Percentiles rank a stretch among this genome's conserved stretches.
phyloP scores from a whole-genome alignment of 805 yeast species.

The Yarrowia sp. region DNA sequence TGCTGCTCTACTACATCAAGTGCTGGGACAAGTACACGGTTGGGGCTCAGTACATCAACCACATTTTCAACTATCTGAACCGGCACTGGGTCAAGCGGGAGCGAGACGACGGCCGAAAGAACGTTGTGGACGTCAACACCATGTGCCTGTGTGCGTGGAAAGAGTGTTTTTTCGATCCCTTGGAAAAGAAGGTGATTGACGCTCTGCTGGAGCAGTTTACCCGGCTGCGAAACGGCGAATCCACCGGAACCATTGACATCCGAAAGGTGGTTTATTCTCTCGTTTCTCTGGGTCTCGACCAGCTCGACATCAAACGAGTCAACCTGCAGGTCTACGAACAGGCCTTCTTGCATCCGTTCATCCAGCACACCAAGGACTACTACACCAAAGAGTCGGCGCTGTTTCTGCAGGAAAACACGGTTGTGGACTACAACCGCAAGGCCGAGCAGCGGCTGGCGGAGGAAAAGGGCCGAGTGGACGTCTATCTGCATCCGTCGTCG shows the following conservation, averaged over 20 bases:
- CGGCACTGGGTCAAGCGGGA: slow-evolving; percentile 97
- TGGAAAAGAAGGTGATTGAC: slow-evolving; percentile 55
- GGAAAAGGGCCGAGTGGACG: slow-evolving; percentile 73
- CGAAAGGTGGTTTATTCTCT: slow-evolving; percentile 78
- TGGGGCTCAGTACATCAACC: slow-evolving; percentile 88
- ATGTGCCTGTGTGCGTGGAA: slow-evolving; percentile 87
- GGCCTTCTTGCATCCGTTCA: slow-evolving; percentile 71
- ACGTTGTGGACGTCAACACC: slow-evolving; percentile 87
- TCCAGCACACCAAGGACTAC: slow-evolving; percentile 54
- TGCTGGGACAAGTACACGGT: slow-evolving; percentile 86
- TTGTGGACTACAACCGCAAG: slow-evolving; percentile 84
- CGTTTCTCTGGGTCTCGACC: slow-evolving; percentile 86
- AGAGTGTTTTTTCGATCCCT: slow-evolving; percentile 67
- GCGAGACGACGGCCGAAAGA: slow-evolving; percentile 86
- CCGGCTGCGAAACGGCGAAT: slow-evolving; percentile 73
- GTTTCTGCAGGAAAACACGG: slow-evolving; percentile 69
- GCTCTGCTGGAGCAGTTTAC: slow-evolving; percentile 76
- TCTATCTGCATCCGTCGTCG: slow-evolving; percentile 82
- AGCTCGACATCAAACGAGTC: slow-evolving; percentile 80
- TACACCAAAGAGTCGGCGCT: slow-evolving; percentile 64
- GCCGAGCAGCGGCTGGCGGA: slow-evolving; percentile 80
- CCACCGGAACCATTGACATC: slow-evolving; percentile 62
- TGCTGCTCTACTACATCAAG: slow-evolving; percentile 76
- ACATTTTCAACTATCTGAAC: slow-evolving; percentile 92
- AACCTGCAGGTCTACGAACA: slow-evolving; percentile 77